Evolutionary conservation across 805 yeast genomes (phyloP), one percentile per base, ranked within the genome.

Genomic region (Grigorovia transvaalensis): DNA sequence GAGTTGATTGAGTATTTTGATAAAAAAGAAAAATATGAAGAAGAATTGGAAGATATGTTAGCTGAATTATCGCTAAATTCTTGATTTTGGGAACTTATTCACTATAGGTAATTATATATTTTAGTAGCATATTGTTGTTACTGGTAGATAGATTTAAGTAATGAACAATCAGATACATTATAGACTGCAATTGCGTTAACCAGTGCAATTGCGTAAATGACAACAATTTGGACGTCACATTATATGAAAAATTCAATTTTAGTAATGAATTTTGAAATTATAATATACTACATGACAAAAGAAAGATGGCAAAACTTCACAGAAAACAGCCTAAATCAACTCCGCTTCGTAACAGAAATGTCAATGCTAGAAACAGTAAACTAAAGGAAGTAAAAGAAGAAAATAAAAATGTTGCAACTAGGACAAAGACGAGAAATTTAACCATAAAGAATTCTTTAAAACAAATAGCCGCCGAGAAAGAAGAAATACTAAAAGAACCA

Each of bases 1-100:
- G 68, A 64, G n/a, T 46, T 65, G 43, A 49, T 66, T 13, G 51
- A 53, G 6, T 56, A 53, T 29, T 20, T 63, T 5, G 59, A 57
- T n/a, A 50, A 52, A 13, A 53, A 51, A 17, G 59, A 56, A 18
- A 47, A 46, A 15, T 52, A 51, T 48, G 60, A 60, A 47, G 43
- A 48, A n/a, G 64, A 62, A 49, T 42, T 60, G 12, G 60, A 62
- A 35, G 49, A 54, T 9, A 19, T 60, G 44, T 47, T 62, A 51
- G 17, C 51, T 5, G 54, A 52, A 2, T 47, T 56, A 11, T 46
- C 54, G 5, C 40, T 53, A 30, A 47, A 40, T 11, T 55, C 42
- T n/a, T 38, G 17, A 15, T 38, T 38, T 13, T 15, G 9, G 15
- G 6, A 23, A 23, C 6, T 23, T 23, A 6, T 23, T 23, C 27